Base-by-base conservation (phyloP, 352 stramenopile species). In the Globisporangium spiculum region DNA sequence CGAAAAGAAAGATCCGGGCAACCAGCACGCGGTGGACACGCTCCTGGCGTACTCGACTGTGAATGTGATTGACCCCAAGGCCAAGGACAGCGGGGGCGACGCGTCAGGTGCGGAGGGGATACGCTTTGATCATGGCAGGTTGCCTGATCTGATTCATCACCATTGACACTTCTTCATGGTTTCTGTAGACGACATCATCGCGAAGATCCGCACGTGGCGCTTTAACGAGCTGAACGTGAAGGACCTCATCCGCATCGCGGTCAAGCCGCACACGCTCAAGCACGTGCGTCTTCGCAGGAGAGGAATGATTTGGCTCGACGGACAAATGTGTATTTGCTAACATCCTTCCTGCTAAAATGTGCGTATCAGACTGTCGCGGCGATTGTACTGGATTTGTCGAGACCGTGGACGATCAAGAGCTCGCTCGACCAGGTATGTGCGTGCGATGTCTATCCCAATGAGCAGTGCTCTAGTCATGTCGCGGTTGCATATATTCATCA, bases 361-460 rank as follows among this genome's bases (percentile, higher is more conserved):
- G 26, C 1, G 32, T 50, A 56, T 46, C 63, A 95, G 72, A 95
- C 83, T 3, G 80, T 92, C 44, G 75, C 84, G 24, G 78, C 70
- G 0, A 79, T 95, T 58, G 83, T 91, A 52, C 48, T 93, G 54
- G 88, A 95, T 72, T 66, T 91, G 50, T 91, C 82, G 50, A 75
- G 81, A 30, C 85, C 84, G 12, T 95, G 88, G 88, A 91, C 84
- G 32, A 91, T 95, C 73, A 93, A 95, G 74, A 84, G 73, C 65
- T 80, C 81, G 46, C 66, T 95, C 56, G 88, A 95, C 34, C 82
- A 83, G 74, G 78, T 81, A 52, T 36, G 56, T 41, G 34, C 26
- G 48, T 44, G 6, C 32, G 36, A 24, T 16, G 9, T 66, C 3
- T 26, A 27, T 44, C 10, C 4, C 6, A 6, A 22, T 50, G 41